Conservation (phyloP, 805 yeast genomes). For the Pichia nanzhaoensis region DNA sequence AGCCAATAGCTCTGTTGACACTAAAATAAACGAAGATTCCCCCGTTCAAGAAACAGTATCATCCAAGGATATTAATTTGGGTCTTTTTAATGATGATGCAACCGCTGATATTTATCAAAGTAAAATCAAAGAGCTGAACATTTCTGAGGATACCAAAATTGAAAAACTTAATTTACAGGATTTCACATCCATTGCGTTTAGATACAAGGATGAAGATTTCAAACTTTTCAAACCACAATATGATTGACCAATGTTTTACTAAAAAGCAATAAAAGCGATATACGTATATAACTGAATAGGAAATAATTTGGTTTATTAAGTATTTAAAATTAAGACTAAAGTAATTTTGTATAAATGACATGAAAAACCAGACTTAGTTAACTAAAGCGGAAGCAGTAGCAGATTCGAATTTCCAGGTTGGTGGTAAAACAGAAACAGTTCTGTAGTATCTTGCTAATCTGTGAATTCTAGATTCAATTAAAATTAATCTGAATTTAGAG, state of each 20-base stretch:
- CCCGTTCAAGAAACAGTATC: conserved; percentile 20
- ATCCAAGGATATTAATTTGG: conserved; percentile 30
- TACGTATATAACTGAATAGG: not conserved
- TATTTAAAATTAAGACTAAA: conserved; percentile 13
- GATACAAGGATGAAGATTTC: conserved; percentile 33
- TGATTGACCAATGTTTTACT: not conserved
- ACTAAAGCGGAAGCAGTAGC: conserved; percentile 99
- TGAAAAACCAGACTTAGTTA: conserved; percentile 51
- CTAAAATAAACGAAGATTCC: conserved; percentile 13
- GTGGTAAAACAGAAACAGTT: conserved; percentile 98
- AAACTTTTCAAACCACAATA: conserved; percentile 11
- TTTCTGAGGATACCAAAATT: conserved; percentile 26
- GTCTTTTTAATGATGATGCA: conserved; percentile 38
- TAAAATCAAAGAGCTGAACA: conserved; percentile 17
- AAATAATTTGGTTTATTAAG: conserved; percentile 12
- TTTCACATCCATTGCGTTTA: conserved; percentile 38
- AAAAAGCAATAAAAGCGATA: no score
- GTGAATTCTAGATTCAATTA: conserved; percentile 99
- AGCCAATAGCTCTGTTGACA: conserved; percentile 16
- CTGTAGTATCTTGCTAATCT: conserved; percentile 99
- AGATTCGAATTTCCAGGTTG: conserved; percentile 99
- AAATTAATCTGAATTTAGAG: conserved; percentile 99
- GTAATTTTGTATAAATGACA: conserved; percentile 15
- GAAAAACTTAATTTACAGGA: conserved; percentile 32
- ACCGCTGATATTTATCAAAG: conserved; percentile 18